Evolutionary conservation across 2,329 filamentous ascomycete species (phyloP), one percentile per base, ranked within the genome.

Genomic region (Ceratocystis smalleyi): DNA sequence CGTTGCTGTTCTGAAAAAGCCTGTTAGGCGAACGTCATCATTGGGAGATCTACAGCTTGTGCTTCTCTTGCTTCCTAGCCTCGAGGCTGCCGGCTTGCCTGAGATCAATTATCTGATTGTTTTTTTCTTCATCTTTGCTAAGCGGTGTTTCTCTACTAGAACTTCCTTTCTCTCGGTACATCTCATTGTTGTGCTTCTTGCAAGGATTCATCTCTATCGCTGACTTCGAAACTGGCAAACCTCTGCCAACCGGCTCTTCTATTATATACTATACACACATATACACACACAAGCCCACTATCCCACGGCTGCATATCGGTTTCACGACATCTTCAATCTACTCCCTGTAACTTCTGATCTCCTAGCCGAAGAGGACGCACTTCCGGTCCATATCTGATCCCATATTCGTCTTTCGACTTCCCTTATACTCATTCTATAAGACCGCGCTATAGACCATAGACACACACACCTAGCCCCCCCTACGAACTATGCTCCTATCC

Each of bases 401-500:
- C n/a, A n/a, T 19, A 24, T 8, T n/a, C 47, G 47, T 51, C 7
- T 22, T 19, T 51, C n/a, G 47, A n/a, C 47, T 15, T 40, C 47
- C 47, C 47, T 51, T 22, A n/a, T 8, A 51, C n/a, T 19, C 47
- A 4, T 24, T 51, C 47, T n/a, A 51, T 51, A 19, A 24, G 35
- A 40, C 35, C 35, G 10, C 45, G 19, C 45, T 10, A 47, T 47
- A 19, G 6, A 47, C 8, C 5, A 24, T 32, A 19, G 7, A 61
- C 63, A 19, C 57, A 19, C 19, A 59, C 19, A 24, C 22, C 27
- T 2, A 17, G 19, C 19, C 22, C 19, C 27, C 5, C 19, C 27
- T 8, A 17, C 27, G 5, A 59, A 67, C 67, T 64, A 83, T 83
- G 81, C 83, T 78, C 74, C 69, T 78, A 68, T 71, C 75, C 67